Conservation (phyloP, 768 basidiomycete species). For the Boletus vinaceobasis region DNA sequence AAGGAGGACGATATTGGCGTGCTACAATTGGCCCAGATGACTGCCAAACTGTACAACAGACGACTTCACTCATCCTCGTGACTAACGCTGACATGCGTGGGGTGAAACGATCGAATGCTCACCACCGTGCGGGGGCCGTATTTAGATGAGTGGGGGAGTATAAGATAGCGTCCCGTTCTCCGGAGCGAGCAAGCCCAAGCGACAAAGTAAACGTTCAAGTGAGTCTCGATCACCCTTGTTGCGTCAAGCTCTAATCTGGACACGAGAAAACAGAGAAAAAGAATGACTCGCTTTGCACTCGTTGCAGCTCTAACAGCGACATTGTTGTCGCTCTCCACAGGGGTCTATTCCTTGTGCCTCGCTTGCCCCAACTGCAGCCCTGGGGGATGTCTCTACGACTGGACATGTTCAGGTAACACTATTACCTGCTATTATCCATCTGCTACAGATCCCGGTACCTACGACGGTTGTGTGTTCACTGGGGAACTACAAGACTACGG, state of each 20-base stretch:
- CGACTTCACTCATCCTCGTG: not conserved
- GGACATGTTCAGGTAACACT: constrained; percentile 1
- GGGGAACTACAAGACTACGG: not conserved
- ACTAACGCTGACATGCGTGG: not conserved
- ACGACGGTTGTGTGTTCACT: not conserved
- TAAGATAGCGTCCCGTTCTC: not conserved
- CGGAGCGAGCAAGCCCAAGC: not conserved
- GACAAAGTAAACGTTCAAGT: not conserved
- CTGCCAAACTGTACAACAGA: not conserved
- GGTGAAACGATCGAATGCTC: not conserved
- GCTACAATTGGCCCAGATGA: no score
- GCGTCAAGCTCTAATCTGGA: not conserved
- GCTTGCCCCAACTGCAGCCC: constrained; percentile 1
- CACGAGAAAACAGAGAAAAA: not conserved
- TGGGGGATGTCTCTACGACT: constrained; percentile 2
- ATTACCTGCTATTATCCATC: constrained; percentile 8
- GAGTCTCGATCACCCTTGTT: not conserved
- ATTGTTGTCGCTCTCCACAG: not conserved
- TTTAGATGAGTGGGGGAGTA: not conserved
- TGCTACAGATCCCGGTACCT: not conserved
- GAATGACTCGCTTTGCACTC: not conserved
- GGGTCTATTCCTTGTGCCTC: not conserved
- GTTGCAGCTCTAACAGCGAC: not conserved
- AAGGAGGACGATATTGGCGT: no score
- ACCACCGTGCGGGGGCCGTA: not conserved